A percentile compares a stretch with the other conserved stretches of the same genome.
Conservation (phyloP, 345 rosid species). For the Carallia pectinifolia region DNA sequence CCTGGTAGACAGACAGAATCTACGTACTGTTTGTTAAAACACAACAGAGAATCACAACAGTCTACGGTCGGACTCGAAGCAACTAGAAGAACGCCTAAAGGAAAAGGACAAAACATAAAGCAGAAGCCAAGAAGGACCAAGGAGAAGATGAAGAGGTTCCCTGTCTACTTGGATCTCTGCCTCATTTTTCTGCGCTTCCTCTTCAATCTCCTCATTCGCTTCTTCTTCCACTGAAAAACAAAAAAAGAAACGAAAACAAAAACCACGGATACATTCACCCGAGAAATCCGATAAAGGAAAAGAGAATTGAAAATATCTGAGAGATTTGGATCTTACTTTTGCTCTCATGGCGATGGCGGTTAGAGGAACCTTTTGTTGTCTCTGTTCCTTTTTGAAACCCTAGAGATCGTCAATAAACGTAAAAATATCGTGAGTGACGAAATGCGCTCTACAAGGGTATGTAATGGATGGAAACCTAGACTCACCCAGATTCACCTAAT, state of each 20-base stretch:
- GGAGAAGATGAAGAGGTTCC: neutral
- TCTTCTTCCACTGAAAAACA: slow-evolving; percentile 41
- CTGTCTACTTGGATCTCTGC: slow-evolving; percentile 42
- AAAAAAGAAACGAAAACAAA: neutral
- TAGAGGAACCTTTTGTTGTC: neutral
- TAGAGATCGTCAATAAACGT: neutral
- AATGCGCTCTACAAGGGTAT: too few relatives aligned
- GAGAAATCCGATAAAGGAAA: neutral
- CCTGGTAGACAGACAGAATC: neutral
- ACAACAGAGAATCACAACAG: neutral
- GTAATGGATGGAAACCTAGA: too few relatives aligned
- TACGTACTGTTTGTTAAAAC: neutral
- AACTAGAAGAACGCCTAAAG: neutral
- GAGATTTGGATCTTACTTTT: slow-evolving; percentile 10
- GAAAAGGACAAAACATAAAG: neutral
- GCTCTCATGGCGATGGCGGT: slow-evolving; percentile 21
- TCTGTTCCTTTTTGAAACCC: neutral
- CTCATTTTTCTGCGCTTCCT: slow-evolving; percentile 54
- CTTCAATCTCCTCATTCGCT: slow-evolving; percentile 54
- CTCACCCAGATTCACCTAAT: too few relatives aligned
- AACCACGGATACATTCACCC: neutral
- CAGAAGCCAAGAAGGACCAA: neutral
- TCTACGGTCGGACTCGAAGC: neutral
- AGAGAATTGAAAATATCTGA: neutral
- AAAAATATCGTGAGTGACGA: too few relatives aligned